These are phyloP conservation scores for Phytophthora idaei DNA, from an alignment of 352 stramenopile genomes.

Conservation along the genomic window DNA sequence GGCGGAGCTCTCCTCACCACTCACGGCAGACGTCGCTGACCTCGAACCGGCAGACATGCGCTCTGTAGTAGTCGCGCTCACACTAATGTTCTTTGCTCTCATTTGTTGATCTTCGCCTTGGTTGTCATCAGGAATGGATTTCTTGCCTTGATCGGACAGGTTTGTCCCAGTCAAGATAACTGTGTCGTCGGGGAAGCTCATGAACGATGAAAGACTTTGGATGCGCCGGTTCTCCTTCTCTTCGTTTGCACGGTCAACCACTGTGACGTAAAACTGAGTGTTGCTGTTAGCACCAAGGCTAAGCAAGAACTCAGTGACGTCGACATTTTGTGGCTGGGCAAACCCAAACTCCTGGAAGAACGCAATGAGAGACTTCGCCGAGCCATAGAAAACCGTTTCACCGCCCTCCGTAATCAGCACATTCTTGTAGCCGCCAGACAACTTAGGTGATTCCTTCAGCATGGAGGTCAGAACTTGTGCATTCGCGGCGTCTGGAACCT, in stretches of 20 bases:
- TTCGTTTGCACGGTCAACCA: slow-evolving; percentile 32
- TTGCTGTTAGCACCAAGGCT: slow-evolving; percentile 8
- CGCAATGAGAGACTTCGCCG: slow-evolving; percentile 16
- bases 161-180: slow-evolving; percentile 18
- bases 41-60: slow-evolving; percentile 2
- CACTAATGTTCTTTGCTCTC: background rate
- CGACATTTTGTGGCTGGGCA: slow-evolving; percentile 4
- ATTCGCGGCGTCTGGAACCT: slow-evolving; percentile 9
- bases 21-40: slow-evolving; percentile 10
- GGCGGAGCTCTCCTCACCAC: slow-evolving; percentile 4
- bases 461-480: slow-evolving; percentile 18
- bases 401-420: slow-evolving; percentile 24
- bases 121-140: slow-evolving; percentile 1
- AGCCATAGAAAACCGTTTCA: slow-evolving; percentile 28
- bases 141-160: background rate
- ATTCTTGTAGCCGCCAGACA: slow-evolving; percentile 19
- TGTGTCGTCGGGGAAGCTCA: slow-evolving; percentile 29
- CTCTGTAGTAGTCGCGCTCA: slow-evolving; percentile 3
- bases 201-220: slow-evolving; percentile 22
- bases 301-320: slow-evolving; percentile 21
- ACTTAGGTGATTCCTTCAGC: slow-evolving; percentile 22
- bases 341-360: slow-evolving; percentile 16
- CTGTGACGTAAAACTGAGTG: slow-evolving; percentile 20
- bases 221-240: slow-evolving; percentile 11
- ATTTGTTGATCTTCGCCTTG: background rate